phyloP scores from a whole-genome alignment of 495 filamentous ascomycete species.

The Aspergillus indologenus region DNA sequence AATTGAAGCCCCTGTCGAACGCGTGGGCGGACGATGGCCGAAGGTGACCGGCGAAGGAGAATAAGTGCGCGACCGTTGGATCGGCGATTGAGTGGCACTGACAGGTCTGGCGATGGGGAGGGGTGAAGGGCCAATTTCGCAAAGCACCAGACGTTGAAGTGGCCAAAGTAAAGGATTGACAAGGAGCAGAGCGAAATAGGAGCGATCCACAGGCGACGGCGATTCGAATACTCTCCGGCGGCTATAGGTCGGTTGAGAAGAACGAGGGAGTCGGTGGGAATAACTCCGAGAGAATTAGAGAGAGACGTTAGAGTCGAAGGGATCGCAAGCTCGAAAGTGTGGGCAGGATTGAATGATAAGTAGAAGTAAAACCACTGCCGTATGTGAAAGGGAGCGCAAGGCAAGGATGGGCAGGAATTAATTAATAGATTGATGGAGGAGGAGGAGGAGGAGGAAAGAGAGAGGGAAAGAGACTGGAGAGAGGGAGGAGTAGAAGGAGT shows the following conservation, averaged over 20 bases:
- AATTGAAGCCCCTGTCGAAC: slow-evolving; percentile 17
- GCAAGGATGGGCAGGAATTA: slow-evolving; percentile 13
- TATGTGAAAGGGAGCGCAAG: slow-evolving; percentile 17
- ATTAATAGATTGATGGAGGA: slow-evolving; percentile 10
- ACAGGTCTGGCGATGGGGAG: not conserved
- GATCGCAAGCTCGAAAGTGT: slow-evolving; percentile 7
- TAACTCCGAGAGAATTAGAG: slow-evolving; percentile 11
- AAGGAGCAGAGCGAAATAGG: slow-evolving; percentile 2
- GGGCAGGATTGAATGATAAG: slow-evolving; percentile 9
- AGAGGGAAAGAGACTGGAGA: slow-evolving; percentile 3
- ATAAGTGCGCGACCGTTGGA: slow-evolving; percentile 1
- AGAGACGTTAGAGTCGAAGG: slow-evolving; percentile 3
- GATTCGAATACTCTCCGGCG: slow-evolving; percentile 9
- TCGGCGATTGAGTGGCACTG: not conserved
- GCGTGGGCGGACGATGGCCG: slow-evolving; percentile 11
- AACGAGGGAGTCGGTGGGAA: slow-evolving; percentile 9
- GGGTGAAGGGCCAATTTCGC: not conserved
- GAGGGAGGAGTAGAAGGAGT: slow-evolving; percentile 3
- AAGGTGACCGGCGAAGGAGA: slow-evolving; percentile 3
- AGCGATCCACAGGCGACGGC: slow-evolving; percentile 15
- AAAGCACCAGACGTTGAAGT: slow-evolving; percentile 1
- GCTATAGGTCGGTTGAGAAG: slow-evolving; percentile 10
- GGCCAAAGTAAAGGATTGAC: slow-evolving; percentile 1
- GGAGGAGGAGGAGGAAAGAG: slow-evolving; percentile 2
- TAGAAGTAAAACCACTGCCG: slow-evolving; percentile 10